Evolutionary conservation across 805 yeast species (phyloP), one percentile per base, ranked within the genome.

Genomic region (Teunomyces aglyptinius): DNA sequence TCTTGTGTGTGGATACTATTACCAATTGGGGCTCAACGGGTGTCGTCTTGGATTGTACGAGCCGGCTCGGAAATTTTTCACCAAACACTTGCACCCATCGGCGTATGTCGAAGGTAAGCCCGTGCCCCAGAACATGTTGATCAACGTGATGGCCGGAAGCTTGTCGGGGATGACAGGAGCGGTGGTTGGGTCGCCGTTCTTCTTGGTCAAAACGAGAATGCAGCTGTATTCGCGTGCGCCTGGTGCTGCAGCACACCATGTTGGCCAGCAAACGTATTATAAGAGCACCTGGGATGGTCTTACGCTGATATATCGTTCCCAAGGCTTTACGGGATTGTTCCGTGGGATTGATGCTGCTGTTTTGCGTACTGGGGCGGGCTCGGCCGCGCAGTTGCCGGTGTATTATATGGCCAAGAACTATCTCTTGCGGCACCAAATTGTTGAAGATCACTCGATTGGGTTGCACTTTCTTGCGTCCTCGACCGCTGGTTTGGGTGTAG

Each of bases 291-390:
- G 74, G 62, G 79, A 86, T 53, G 99, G 97, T 2, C 59, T 94
- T 19, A 55, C 65, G 5, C 71, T 82, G 18, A 81, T 94, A 34
- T 81, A 73, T 59, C 67, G 67, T 40, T 65, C 76, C 1, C 96
- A 88, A 58, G 97, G 97, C 1, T 34, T 88, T 48, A 68, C 63
- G 47, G 98, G 97, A 5, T 72, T 87, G 50, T 92, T 82, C 67
- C 77, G 95, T 52, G 99, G 99, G 52, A 89, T 90, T 4, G 96
- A 89, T 60, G 96, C 99, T 2, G 98, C 99, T 1, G 81, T 90
- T 27, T 70, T 94, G 51, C 80, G 99, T 68, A 94, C 98, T 1
- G 96, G 97, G 58, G 86, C 90, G 47, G 99, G 98, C 2, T 94
- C 99, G 6, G 80, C 96, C 20, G 97, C 89, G 33, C 99, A 94